Base-by-base conservation (phyloP, 306 rosid genomes). In the Cicer bijugum region DNA sequence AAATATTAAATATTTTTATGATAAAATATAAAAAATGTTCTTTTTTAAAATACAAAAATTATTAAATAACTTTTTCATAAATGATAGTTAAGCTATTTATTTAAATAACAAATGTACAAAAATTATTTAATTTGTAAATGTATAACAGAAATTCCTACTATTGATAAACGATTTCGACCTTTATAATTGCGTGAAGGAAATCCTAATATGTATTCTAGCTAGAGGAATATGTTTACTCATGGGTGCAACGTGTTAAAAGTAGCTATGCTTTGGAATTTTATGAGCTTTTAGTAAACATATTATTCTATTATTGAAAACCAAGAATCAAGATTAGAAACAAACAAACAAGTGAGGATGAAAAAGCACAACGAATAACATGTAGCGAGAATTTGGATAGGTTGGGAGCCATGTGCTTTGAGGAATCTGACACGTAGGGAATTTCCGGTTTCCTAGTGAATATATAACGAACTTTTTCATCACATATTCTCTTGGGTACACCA, bases 321-420 rank as follows among this genome's bases (percentile, higher is more conserved):
- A 58, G 43, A 59, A 59, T 59, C 59, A 59, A 33, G 4, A 12
- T 9, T 59, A 12, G 10, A 58, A 58, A 58, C 4, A 58, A 58
- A 33, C 65, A 58, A 58, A 58, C 40, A 28, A 12, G 65, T 58
- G 43, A 61, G 67, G 23, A 37, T 38, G 46, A 61, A 38, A 60
- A 61, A 14, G 12, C 8, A 33, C 65, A 59, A 59, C 65, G 65
- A 40, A 59, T 59, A 12, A 33, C 42, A 28, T 59, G 14, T 33
- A 59, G 23, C 46, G 12, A 61, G 67, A 39, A 37, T 61, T 61
- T 61, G 67, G 67, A 61, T 61, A 61, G 45, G 67, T 61, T 59
- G 35, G 67, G 47, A 61, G 67, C 44, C 67, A 61, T 61, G 67
- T 61, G 67, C 46, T 38, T 38, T 61, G 67, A 61, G 67, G 45